Conservation (phyloP, 2,329 filamentous ascomycete species). For the Trichoderma hamatum region DNA sequence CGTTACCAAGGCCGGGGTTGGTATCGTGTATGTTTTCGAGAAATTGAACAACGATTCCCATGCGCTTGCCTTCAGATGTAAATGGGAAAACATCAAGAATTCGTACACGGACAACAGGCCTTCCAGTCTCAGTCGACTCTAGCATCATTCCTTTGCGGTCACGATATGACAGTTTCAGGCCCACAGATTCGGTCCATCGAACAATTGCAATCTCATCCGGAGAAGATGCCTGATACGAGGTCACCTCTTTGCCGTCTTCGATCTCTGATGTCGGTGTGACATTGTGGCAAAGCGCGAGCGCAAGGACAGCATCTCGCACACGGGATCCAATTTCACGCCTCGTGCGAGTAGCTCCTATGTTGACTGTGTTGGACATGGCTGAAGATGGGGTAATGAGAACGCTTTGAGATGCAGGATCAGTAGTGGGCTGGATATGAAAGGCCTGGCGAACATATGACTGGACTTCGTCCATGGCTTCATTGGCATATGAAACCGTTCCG, state of each 20-base stretch:
- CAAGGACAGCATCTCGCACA: conserved; percentile 89
- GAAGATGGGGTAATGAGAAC: conserved; percentile 76
- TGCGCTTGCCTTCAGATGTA: conserved; percentile 95
- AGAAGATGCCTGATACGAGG: conserved; percentile 93
- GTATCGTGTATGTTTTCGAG: conserved; percentile 57
- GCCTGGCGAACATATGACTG: conserved; percentile 81
- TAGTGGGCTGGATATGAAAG: conserved; percentile 62
- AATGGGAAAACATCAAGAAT: conserved; percentile 97
- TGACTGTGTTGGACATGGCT: conserved; percentile 62
- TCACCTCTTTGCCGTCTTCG: conserved; percentile 73
- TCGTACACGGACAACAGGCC: conserved; percentile 77
- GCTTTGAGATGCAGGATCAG: conserved; percentile 48
- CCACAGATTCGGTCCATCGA: conserved; percentile 90
- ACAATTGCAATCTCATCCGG: conserved; percentile 99
- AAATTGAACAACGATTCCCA: conserved; percentile 96
- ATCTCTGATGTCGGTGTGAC: conserved; percentile 85
- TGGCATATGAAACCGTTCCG: conserved; percentile 95
- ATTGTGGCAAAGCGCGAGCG: conserved; percentile 92
- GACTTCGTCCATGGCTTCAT: conserved; percentile 99
- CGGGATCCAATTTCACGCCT: conserved; percentile 90
- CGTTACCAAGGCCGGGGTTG: conserved; percentile 55
- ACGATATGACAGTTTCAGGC: conserved; percentile 79
- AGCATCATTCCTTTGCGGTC: conserved; percentile 86
- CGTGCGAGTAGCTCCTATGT: conserved; percentile 73
- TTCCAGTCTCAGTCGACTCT: conserved; percentile 73